Evolutionary conservation across 805 yeast genomes (phyloP).

Genomic region (Pichia gijzeniarum): DNA sequence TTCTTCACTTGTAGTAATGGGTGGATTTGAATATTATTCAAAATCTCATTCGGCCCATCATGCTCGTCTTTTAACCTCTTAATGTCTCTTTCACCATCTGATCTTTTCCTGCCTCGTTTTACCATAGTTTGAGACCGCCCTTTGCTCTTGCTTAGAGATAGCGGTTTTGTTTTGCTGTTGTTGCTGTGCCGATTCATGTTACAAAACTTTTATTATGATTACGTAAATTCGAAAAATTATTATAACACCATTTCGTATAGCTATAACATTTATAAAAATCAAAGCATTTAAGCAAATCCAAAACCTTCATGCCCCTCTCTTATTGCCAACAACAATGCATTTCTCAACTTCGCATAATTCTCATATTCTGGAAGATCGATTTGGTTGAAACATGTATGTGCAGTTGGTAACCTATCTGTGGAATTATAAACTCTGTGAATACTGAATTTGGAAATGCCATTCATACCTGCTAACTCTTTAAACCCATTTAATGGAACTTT

Average conservation of each 20-base stretch:
- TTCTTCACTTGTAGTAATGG: slow-evolving; percentile 21
- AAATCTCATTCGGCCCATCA: slow-evolving; percentile 8
- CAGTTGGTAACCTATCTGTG: slow-evolving; percentile 82
- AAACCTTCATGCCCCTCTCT: slow-evolving; percentile 96
- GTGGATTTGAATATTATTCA: slow-evolving; percentile 25
- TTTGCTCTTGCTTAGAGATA: too few relatives aligned
- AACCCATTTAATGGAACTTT: slow-evolving; percentile 95
- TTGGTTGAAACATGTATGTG: slow-evolving; percentile 97
- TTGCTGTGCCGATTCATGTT: too few relatives aligned
- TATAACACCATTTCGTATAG: too few relatives aligned
- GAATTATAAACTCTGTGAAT: slow-evolving; percentile 87
- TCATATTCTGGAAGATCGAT: slow-evolving; percentile 90
- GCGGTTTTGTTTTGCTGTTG: too few relatives aligned
- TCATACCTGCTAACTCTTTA: slow-evolving; percentile 80
- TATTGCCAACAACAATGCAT: slow-evolving; percentile 73
- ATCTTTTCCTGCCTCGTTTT: neutral
- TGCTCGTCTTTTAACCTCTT: neutral
- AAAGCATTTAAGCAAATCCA: slow-evolving; percentile 54
- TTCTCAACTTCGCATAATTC: slow-evolving; percentile 77
- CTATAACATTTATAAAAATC: neutral
- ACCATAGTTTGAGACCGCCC: too few relatives aligned
- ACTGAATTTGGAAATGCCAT: slow-evolving; percentile 78
- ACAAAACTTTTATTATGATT: too few relatives aligned
- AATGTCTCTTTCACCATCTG: neutral
- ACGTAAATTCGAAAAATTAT: too few relatives aligned